Evolutionary conservation across 345 rosid genomes (phyloP), one percentile per base, ranked within the genome.

Genomic region (Acer negundo): DNA sequence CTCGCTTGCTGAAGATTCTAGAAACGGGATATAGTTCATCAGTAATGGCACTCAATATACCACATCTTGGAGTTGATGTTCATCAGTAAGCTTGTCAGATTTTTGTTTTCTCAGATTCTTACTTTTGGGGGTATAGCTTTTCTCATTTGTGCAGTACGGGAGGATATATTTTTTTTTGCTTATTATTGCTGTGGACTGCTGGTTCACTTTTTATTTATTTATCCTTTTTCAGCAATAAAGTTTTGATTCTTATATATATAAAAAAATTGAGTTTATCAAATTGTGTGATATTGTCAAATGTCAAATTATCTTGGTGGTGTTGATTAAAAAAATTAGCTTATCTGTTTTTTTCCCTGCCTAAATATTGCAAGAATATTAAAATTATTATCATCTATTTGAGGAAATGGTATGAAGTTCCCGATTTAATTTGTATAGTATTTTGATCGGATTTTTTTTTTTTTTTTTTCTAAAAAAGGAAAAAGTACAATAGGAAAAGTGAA

Each of bases 1-100:
- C 89, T 78, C 88, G 86, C 76, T 83, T 96, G 75, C 82, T 91
- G 80, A 96, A 92, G 87, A 88, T 92, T 83, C 84, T 96, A 66
- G 89, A 92, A 84, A 86, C 86, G 10, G 99, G 99, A 80, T 92
- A 88, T 85, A 80, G 84, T 76, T 82, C 87, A 74, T 78, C 88
- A 68, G 82, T 82, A 70, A 81, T 86, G 59, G 81, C 80, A 59
- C 80, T 80, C 65, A 82, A 82, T 62, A 70, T 80, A 58, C 77
- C 87, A 42, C 84, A 88, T 80, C 81, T 84, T 78, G 89, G 94
- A 70, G 78, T 89, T 78, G 97, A 89, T 82, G 85, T 77, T 80
- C n/a, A n/a, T n/a, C n/a, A 70, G 16, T 53, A 23, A 47, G 62
- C 61, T 53, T 51, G 40, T 11, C 3, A 11, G 53, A 24, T 28